phyloP scores from a whole-genome alignment of 306 rosid genomes.

The Acacia confusa region DNA sequence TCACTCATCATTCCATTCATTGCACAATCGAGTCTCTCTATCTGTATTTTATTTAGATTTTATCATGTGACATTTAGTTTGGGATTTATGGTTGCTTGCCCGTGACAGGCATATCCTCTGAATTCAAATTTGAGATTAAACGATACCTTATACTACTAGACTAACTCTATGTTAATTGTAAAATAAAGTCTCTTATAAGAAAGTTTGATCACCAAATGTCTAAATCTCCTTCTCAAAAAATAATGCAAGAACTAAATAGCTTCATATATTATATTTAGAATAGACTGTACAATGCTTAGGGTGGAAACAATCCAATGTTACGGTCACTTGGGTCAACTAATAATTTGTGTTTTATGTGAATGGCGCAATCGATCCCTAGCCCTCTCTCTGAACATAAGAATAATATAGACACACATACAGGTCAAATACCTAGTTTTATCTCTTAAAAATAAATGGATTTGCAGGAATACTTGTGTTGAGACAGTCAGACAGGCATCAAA shows the following conservation, averaged over 20 bases:
- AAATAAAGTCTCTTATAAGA: conserved; percentile 21
- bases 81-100: too few species aligned
- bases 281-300: not conserved
- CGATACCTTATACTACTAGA: too few species aligned
- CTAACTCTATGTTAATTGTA: too few species aligned
- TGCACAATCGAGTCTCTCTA: too few species aligned
- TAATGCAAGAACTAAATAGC: not conserved
- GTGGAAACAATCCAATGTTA: not conserved
- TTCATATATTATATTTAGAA: not conserved
- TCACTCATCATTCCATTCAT: too few species aligned
- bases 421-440: not conserved
- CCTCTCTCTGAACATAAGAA: not conserved
- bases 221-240: too few species aligned
- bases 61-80: too few species aligned
- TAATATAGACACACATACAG: too few species aligned
- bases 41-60: too few species aligned
- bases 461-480: not conserved
- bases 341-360: not conserved
- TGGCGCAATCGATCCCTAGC: not conserved
- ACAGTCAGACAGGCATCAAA: not conserved
- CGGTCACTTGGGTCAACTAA: not conserved
- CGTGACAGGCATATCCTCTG: too few species aligned
- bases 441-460: not conserved
- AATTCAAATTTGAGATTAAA: too few species aligned
- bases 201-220: conserved; percentile 17